phyloP scores from a whole-genome alignment of 257 asterid genomes.

The Rauvolfia tetraphylla region DNA sequence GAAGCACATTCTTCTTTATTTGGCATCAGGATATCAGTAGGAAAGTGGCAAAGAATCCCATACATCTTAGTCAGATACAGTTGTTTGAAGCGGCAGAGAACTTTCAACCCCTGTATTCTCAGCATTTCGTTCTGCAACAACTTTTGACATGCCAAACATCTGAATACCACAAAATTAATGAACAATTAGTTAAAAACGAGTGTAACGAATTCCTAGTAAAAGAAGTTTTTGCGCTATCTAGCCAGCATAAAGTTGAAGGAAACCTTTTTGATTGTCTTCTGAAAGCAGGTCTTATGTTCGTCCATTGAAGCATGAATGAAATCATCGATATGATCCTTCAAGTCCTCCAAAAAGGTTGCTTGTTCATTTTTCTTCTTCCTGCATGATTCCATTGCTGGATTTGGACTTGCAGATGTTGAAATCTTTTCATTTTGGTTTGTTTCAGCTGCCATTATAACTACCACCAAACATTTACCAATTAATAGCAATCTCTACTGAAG shows the following conservation, averaged over 20 bases:
- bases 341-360: constrained; percentile 68
- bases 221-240: neutral
- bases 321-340: constrained; percentile 82
- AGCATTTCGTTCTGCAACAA: constrained; percentile 67
- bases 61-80: constrained; percentile 48
- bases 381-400: constrained; percentile 62
- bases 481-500: neutral
- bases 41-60: neutral
- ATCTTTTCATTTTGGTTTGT: neutral
- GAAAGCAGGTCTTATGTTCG: constrained; percentile 90
- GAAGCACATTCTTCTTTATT: neutral
- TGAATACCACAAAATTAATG: constrained; percentile 19
- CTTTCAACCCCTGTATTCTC: constrained; percentile 66
- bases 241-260: neutral
- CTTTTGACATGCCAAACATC: constrained; percentile 95
- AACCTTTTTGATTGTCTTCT: constrained; percentile 82
- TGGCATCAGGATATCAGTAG: neutral
- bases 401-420: constrained; percentile 14
- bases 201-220: neutral
- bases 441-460: constrained; percentile 13
- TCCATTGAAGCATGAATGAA: constrained; percentile 87
- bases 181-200: neutral
- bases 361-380: constrained; percentile 70
- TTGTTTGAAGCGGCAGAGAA: constrained; percentile 70
- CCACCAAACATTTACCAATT: neutral